Evolutionary conservation across 441 rosid genomes (phyloP), one percentile per base, ranked within the genome.

Genomic region (Croton laevigatus): DNA sequence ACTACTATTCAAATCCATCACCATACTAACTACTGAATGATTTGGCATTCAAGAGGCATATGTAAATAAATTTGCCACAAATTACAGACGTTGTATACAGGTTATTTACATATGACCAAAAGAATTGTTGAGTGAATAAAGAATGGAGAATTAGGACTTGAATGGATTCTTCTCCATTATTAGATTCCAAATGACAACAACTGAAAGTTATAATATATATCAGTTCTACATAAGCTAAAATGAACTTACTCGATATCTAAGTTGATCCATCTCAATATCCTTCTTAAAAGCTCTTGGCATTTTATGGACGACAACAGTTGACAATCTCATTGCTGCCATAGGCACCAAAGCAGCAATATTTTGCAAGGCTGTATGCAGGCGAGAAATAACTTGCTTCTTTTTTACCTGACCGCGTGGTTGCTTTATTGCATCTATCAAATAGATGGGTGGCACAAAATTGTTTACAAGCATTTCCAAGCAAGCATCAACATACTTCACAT

Each of bases 391-490:
- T 71, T 90, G 84, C 34, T 66, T 75, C 79, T 91, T 94, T 79
- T 76, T 87, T 53, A 75, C 73, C 72, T 72, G 70, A 68, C 86
- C 77, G 3, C 78, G 81, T 5, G 88, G 84, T 69, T 75, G 76
- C 64, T 72, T 82, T 61, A 88, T 71, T 20, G 68, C 59, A 66
- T 81, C 83, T 10, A 82, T 42, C 53, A 76, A 71, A 38, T 73
- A 67, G 73, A 65, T 32, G 45, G 98, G 97, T 3, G 96, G 93
- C 67, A 79, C 78, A 72, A 94, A 94, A 78, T 90, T 91, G 72
- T 75, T 67, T 38, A 88, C 79, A 19, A 94, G 97, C 95, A 85
- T 88, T 34, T 79, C 77, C 78, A 94, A 68, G 75, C 93, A 88
- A 20, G 76, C 42, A 80, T 90, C 92, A 40, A 94, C 68, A 76